Evolutionary conservation across 345 rosid species (phyloP), one percentile per base, ranked within the genome.

Genomic region (Streptanthus diversifolius): DNA sequence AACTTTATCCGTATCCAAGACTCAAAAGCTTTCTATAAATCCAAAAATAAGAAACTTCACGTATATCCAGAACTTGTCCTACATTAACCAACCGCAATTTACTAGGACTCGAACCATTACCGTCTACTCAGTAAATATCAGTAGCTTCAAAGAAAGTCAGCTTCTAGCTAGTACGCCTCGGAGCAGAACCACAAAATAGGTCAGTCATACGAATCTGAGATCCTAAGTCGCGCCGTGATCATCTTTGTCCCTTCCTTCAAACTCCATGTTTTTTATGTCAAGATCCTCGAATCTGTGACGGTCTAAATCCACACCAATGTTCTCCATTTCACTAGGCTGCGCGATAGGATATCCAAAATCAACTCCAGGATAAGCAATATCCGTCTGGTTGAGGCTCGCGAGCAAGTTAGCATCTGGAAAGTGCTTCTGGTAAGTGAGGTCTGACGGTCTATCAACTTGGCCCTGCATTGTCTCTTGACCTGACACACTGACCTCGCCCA

Each of bases 401-500:
- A 70, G 19, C 27, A 66, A 52, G 27, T 64, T 72, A 7, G 64
- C 37, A 63, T 83, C 71, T 5, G 65, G 64, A 68, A 75, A 68
- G 37, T 49, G 77, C 54, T 39, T 6, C 41, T 72, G 80, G 63
- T 61, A 29, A 3, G 51, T 48, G 36, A 60, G 21, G 24, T 68
- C 71, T 24, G 78, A 35, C 19, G 47, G 36, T 32, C 51, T 74
- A 43, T 74, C 54, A 10, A 25, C 51, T 30, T 44, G 53, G 47
- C 30, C 14, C 60, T 30, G 68, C 55, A 2, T 40, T 21, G 44
- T 66, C 25, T 61, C 70, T 35, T 36, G 70, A 33, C 57, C 15
- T 19, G 68, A 9, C 17, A 43, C 43, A 24, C 82, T 77, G 59
- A 54, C 18, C 0, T 61, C 67, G 19, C 80, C 84, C 12, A 85